Conservation (phyloP, 2,329 filamentous ascomycete genomes). For the Exophiala alcalophila region DNA sequence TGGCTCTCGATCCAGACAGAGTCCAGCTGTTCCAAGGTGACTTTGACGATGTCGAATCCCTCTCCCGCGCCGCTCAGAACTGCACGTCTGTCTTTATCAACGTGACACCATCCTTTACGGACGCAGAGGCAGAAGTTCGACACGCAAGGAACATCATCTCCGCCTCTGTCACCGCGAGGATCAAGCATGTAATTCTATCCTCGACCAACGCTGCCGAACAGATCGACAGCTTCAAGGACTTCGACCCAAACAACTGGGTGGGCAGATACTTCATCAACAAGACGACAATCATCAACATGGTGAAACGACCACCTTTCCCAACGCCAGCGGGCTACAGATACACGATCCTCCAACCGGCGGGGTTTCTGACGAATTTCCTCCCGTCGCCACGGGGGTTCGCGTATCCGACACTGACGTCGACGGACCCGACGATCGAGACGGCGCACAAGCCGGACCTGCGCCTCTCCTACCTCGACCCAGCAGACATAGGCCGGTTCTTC, state of each 20-base stretch:
- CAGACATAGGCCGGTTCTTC: constrained; percentile 10
- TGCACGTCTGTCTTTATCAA: constrained; percentile 15
- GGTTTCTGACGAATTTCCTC: constrained; percentile 14
- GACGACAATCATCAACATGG: background rate
- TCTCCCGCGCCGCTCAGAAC: constrained; percentile 1
- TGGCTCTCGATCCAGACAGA: constrained; percentile 37
- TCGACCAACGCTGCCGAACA: constrained; percentile 1
- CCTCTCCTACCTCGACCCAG: constrained; percentile 10
- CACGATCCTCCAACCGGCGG: constrained; percentile 7
- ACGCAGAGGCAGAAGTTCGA: constrained; percentile 8
- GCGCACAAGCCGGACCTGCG: background rate
- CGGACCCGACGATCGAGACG: constrained; percentile 4
- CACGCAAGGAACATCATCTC: constrained; percentile 16
- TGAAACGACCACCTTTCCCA: constrained; percentile 5
- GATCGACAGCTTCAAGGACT: background rate
- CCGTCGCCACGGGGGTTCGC: constrained; percentile 2
- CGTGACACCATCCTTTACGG: constrained; percentile 12
- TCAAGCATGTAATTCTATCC: constrained; percentile 13
- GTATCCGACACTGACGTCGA: constrained; percentile 13
- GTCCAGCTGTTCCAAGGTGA: constrained; percentile 58
- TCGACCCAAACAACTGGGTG: constrained; percentile 1
- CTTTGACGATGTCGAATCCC: constrained; percentile 44
- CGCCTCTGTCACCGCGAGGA: constrained; percentile 1
- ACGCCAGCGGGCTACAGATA: constrained; percentile 3
- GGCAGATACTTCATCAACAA: constrained; percentile 3